Base-by-base conservation (phyloP, 805 yeast genomes). In the Saccharomycopsis sp. region DNA sequence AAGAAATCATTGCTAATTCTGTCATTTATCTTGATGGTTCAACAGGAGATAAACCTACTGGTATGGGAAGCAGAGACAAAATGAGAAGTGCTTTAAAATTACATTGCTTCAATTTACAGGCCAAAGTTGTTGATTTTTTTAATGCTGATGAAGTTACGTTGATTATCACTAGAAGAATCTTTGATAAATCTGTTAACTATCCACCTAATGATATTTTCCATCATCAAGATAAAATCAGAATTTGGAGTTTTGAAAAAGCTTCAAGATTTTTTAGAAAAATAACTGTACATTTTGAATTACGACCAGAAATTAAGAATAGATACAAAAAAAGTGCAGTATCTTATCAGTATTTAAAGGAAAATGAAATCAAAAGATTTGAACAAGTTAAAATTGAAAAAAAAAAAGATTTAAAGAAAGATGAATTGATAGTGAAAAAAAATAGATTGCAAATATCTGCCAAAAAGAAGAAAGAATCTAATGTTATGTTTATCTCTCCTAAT, bases 231-330 rank as follows among this genome's bases (percentile, higher is more conserved):
- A 75, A 74, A 45, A 72, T 81, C 57, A 85, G 88, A 57, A 81
- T 88, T 19, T 89, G 96, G 96, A 74, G 79, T 30, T 78, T 74
- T 52, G 94, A 85, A 41, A 89, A 88, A 58, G 86, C 88, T 2
- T 71, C 76, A 52, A 63, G 95, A 38, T 88, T 88, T 53, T 67
- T 87, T 57, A 71, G 68, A 46, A 74, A 83, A 56, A 61, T 83
- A 51, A 76, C 21, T n/a, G 31, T 18, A 14, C 13, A 27, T 17
- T 3, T 36, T 5, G 35, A 36, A 15, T 20, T 43, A 13, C 20
- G 21, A 12, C 32, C 12, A n/a, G 37, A 38, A 10, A 10, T n/a
- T 8, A 30, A 20, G 21, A 27, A 18, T 12, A 19, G 37, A 12
- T 12, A 21, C 2, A 40, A 32, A 28, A 23, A 37, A 19, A 29